Conservation (phyloP, 164 flowering plant species). For the Buxus sempervirens region DNA sequence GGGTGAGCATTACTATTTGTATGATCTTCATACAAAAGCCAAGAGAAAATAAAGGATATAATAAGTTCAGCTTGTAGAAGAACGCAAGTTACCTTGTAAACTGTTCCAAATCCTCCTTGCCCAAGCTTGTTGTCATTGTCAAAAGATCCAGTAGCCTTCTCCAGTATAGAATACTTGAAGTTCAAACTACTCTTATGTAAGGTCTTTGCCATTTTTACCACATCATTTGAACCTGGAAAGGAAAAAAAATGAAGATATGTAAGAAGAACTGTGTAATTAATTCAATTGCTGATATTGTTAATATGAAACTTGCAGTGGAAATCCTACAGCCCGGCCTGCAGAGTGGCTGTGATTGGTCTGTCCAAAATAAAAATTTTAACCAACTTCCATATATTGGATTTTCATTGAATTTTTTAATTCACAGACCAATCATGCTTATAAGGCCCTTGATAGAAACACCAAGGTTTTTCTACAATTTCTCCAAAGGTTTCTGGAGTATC, state of each 20-base stretch:
- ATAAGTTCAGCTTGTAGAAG: not conserved
- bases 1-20: not conserved
- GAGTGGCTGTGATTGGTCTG: no score
- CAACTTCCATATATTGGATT: no score
- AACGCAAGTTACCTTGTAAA: slow-evolving; percentile 49
- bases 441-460: no score
- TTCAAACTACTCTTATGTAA: slow-evolving; percentile 64
- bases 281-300: no score
- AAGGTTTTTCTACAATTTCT: no score
- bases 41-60: not conserved
- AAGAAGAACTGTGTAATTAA: not conserved
- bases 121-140: slow-evolving; percentile 44
- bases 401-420: no score
- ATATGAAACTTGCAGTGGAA: no score
- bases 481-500: no score
- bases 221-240: slow-evolving; percentile 51
- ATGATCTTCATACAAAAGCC: no score
- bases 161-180: slow-evolving; percentile 55
- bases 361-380: no score
- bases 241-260: not conserved
- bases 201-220: slow-evolving; percentile 48
- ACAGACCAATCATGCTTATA: no score
- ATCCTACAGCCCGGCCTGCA: no score
- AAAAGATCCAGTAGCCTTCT: slow-evolving; percentile 55
- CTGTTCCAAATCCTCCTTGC: slow-evolving; percentile 62